phyloP scores from a whole-genome alignment of 2,329 filamentous ascomycete species.

The Chalaropsis thielavioides region DNA sequence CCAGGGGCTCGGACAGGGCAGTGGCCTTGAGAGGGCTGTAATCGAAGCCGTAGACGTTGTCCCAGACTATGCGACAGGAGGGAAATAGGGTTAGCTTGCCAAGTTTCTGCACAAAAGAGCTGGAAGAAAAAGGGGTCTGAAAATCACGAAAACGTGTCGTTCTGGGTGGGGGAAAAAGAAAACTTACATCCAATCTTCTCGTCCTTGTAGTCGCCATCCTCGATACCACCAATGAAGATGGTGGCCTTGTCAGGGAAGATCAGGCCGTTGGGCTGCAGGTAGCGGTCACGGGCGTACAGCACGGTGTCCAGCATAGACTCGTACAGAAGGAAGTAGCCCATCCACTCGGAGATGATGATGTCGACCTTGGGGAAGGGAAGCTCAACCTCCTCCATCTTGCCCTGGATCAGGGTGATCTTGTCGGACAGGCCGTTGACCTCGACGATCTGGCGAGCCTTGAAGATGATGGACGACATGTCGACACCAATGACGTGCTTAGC shows the following conservation, averaged over 20 bases:
- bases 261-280: conserved; percentile 70
- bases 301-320: conserved; percentile 99
- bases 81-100: conserved; percentile 8
- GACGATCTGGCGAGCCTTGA: conserved; percentile 94
- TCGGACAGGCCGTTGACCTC: conserved; percentile 78
- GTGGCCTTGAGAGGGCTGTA: conserved; percentile 88
- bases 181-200: conserved; percentile 96
- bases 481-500: conserved; percentile 98
- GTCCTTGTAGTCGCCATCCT: conserved; percentile 98
- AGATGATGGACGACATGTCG: conserved; percentile 99
- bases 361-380: conserved; percentile 92
- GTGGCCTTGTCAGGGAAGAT: conserved; percentile 99
- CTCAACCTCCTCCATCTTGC: conserved; percentile 98
- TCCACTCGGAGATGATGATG: conserved; percentile 99
- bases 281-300: conserved; percentile 86
- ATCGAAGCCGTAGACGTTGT: conserved; percentile 97
- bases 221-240: conserved; percentile 91
- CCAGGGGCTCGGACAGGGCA: conserved; percentile 85
- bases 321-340: conserved; percentile 98
- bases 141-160: not conserved
- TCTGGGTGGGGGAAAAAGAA: not conserved
- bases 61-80: conserved; percentile 88
- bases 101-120: too few relatives aligned
- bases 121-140: not conserved
- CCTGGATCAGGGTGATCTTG: conserved; percentile 95